phyloP scores from a whole-genome alignment of 345 rosid species.

The Eucalyptus cloeziana region DNA sequence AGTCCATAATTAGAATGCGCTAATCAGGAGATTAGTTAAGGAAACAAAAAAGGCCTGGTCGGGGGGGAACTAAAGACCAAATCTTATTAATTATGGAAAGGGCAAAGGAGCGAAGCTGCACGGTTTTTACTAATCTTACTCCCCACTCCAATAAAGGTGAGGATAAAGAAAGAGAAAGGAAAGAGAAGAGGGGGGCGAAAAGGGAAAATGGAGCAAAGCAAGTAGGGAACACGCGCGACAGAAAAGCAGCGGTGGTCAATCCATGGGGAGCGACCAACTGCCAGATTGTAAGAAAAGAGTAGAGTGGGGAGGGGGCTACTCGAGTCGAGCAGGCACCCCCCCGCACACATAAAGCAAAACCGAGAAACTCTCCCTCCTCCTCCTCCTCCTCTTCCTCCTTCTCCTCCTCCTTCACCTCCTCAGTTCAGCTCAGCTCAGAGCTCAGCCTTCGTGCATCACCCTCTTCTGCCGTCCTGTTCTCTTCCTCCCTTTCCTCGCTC shows the following conservation, averaged over 20 bases:
- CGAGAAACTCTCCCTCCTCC: background rate
- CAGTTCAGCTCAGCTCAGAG: background rate
- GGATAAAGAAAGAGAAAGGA: background rate
- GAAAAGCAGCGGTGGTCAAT: background rate
- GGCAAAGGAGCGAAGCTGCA: background rate
- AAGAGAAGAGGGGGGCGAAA: background rate
- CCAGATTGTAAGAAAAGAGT: background rate
- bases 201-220: background rate
- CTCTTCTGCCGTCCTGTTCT: background rate
- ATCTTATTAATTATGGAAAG: background rate
- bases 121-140: background rate
- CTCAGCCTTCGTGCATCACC: background rate
- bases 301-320: background rate
- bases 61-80: background rate
- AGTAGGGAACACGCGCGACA: background rate
- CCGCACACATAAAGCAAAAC: background rate
- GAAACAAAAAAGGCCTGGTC: background rate
- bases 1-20: background rate
- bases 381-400: background rate
- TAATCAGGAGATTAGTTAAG: background rate
- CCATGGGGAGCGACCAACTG: background rate
- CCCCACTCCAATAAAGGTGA: background rate
- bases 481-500: background rate
- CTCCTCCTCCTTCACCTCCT: background rate
- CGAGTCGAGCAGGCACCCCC: too few species aligned